A percentile compares a stretch with the other conserved stretches of the same genome.
These are phyloP conservation scores for Rhododendron ovatum DNA, from an alignment of 148 eudicot genomes.

Conservation along the genomic window DNA sequence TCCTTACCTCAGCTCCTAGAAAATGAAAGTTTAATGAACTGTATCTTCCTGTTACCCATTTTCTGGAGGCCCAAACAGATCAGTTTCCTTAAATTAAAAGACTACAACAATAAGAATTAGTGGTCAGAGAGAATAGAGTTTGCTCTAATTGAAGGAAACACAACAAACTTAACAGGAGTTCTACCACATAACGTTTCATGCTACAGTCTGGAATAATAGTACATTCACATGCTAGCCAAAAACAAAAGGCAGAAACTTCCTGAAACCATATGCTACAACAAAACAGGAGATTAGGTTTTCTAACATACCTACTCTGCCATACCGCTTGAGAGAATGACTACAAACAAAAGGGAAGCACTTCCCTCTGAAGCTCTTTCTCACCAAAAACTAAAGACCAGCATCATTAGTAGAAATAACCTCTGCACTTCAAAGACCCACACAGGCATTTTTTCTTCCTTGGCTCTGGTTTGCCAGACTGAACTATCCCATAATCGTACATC, in stretches of 20 bases:
- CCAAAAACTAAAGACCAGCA: not conserved
- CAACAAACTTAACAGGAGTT: not conserved
- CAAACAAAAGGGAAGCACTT: not conserved
- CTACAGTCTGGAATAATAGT: not conserved
- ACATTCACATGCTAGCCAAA: not conserved
- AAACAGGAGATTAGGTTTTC: not conserved
- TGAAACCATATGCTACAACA: not conserved
- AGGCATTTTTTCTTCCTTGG: slow-evolving; percentile 66
- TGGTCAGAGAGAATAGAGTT: not conserved
- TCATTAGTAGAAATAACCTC: slow-evolving; percentile 63
- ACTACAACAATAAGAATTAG: not conserved
- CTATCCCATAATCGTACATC: slow-evolving; percentile 74
- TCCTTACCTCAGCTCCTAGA: not conserved
- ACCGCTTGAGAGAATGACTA: not conserved
- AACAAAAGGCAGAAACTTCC: not conserved
- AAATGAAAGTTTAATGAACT: not conserved
- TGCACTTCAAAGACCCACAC: slow-evolving; percentile 75
- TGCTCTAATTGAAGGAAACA: not conserved
- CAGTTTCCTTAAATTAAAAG: not conserved
- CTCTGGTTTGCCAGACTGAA: slow-evolving; percentile 37
- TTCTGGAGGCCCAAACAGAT: not conserved
- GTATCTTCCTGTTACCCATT: not conserved
- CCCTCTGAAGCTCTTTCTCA: slow-evolving; percentile 3
- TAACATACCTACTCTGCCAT: not conserved
- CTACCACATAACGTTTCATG: not conserved